Evolutionary conservation across 2,329 filamentous ascomycete genomes (phyloP).

Genomic region (Davidsoniella virescens): DNA sequence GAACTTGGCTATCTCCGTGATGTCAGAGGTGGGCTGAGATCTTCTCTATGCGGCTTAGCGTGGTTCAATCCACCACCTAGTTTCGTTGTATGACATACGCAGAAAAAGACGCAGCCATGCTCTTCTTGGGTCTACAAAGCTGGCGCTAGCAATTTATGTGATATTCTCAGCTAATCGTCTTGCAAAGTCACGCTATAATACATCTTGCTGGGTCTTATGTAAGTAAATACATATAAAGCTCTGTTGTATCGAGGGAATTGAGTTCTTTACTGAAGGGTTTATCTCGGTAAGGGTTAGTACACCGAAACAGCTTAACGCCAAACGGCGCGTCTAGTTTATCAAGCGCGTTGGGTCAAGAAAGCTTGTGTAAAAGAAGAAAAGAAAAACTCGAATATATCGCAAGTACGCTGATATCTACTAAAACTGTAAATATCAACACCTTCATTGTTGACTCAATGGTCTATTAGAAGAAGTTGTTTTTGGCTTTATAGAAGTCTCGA

Average conservation of each 20-base stretch:
- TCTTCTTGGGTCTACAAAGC: no score
- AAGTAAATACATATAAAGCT: background rate
- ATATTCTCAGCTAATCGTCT: no score
- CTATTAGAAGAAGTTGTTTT: background rate
- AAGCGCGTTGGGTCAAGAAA: background rate
- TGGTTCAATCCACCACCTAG: no score
- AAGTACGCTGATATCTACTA: background rate
- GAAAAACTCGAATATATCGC: background rate
- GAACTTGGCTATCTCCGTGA: background rate
- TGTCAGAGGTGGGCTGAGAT: background rate
- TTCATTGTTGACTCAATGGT: background rate
- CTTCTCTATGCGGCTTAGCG: no score
- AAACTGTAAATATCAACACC: no score
- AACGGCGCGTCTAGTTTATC: conserved; percentile 1
- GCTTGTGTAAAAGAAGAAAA: background rate
- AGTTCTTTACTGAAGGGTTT: background rate
- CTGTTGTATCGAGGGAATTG: background rate
- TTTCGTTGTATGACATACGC: no score
- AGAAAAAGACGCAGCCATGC: no score
- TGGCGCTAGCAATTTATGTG: no score
- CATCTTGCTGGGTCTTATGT: background rate
- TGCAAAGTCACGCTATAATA: no score
- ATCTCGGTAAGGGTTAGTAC: background rate
- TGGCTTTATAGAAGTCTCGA: no score
- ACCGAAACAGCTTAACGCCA: conserved; percentile 7